Evolutionary conservation across 1,284 basidiomycete genomes (phyloP), one percentile per base, ranked within the genome.

Genomic region (Microbotryomycetes sp.): DNA sequence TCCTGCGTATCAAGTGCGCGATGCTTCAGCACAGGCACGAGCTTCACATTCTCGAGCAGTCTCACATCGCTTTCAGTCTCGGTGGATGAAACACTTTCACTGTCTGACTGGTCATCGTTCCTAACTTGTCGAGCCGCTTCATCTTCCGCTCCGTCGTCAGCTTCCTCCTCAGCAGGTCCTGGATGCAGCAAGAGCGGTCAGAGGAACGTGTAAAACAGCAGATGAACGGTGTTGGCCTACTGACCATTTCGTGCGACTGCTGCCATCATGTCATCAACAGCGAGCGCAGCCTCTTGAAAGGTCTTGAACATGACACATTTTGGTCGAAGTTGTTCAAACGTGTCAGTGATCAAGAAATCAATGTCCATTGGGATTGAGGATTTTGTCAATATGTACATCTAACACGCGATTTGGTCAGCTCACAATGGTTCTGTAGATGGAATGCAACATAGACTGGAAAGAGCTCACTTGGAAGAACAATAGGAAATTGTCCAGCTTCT

Each of bases 291-390:
- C 70, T 96, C 89, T 62, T 89, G 86, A 63, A 90, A 81, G 1
- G 81, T 86, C 74, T 86, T 89, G 59, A 82, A 81, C 68, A 84
- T 79, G 31, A 78, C 74, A 29, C 87, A 74, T 70, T 88, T 90
- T 0, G 91, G 89, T 62, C 91, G 81, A 31, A 94, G 80, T 50
- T 87, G 85, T 88, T 97, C 93, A 14, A 97, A 77, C 0, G 93
- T 94, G 74, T 97, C 94, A 2, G 85, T 84, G 9, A 97, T 76
- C 91, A 97, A 94, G 74, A 97, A 98, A 62, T 96, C 93, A 19
- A 97, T 86, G 64, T 99, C 96, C 89, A 97, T 94, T 0, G 96
- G 88, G 47, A 94, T 75, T 12, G 86, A 72, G 25, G 86, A 81
- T 77, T 99, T 99, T 79, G 88, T 90, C 15, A 87, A 80, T 4